These are phyloP conservation scores for Sporothrix mexicana DNA, from an alignment of 2,329 filamentous ascomycete species.

Conservation along the genomic window DNA sequence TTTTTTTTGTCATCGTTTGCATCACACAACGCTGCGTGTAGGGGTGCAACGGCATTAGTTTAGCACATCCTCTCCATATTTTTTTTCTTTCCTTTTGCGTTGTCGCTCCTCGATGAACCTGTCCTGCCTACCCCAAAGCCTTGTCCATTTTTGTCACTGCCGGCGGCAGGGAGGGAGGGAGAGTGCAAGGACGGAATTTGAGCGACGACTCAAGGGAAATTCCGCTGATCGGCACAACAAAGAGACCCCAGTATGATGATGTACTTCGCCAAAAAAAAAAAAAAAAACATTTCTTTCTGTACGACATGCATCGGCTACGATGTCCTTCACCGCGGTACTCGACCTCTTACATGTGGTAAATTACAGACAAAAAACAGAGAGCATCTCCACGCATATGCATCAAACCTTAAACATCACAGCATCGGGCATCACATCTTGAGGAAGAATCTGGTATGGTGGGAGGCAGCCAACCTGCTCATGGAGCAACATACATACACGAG, in stretches of 20 bases:
- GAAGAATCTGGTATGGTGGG: conserved; percentile 17
- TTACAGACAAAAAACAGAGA: background rate
- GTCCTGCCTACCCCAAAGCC: background rate
- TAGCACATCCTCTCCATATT: conserved; percentile 19
- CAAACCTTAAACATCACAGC: background rate
- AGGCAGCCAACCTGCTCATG: conserved; percentile 18
- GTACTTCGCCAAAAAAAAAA: background rate
- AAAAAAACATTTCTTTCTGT: background rate
- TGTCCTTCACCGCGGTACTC: conserved; percentile 1
- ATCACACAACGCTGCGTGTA: conserved; percentile 15
- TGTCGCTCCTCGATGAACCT: background rate
- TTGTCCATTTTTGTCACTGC: background rate
- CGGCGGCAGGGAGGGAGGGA: background rate
- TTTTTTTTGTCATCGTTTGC: background rate
- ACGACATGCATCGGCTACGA: conserved; percentile 3
- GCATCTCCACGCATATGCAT: background rate
- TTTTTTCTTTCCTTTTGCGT: background rate
- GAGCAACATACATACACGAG: background rate
- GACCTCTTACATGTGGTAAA: background rate
- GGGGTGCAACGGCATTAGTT: conserved; percentile 25
- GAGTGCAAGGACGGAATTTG: background rate
- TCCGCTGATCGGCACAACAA: conserved; percentile 6
- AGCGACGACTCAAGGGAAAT: conserved; percentile 10
- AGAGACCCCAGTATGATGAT: too few relatives aligned
- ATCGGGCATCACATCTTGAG: conserved; percentile 8